phyloP scores from a whole-genome alignment of 208 protist species.

The Wallacemonas sp. region DNA sequence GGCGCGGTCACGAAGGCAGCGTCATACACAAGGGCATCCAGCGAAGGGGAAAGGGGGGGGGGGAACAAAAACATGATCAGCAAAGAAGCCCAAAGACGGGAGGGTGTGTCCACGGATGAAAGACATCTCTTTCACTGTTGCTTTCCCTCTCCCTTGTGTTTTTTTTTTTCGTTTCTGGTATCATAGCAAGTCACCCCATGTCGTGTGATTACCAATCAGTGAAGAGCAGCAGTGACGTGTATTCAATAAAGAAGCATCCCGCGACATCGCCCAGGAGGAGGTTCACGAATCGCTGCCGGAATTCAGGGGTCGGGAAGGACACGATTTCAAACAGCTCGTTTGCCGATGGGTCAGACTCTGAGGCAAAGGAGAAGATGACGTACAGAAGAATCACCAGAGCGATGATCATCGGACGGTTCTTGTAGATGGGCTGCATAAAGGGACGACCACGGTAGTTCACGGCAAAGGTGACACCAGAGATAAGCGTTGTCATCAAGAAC shows the following conservation, averaged over 20 bases:
- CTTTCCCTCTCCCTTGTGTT: no score
- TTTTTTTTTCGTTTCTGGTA: no score
- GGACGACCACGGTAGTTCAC: constrained; percentile 97
- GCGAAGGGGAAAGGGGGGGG: no score
- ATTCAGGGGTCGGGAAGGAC: constrained; percentile 77
- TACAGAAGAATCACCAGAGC: constrained; percentile 71
- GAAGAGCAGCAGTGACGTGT: constrained; percentile 66
- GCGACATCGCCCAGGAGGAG: constrained; percentile 72
- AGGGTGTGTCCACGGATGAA: no score
- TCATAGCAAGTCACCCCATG: no score
- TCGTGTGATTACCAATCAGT: constrained; percentile 77
- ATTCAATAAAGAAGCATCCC: constrained; percentile 81
- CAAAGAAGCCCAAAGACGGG: no score
- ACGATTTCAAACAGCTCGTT: constrained; percentile 90
- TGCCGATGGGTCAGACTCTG: constrained; percentile 69
- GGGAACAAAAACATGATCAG: no score
- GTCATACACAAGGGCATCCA: no score
- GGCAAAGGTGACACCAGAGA: constrained; percentile 96
- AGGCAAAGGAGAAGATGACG: constrained; percentile 80
- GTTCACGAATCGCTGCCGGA: constrained; percentile 71
- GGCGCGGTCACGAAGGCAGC: no score
- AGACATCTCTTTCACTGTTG: no score
- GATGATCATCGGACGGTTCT: constrained; percentile 92
- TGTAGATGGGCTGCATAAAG: constrained; percentile 93
- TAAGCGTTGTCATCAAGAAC: constrained; percentile 95